Evolutionary conservation across 768 basidiomycete genomes (phyloP).

Genomic region (Mrakia hoshinonis): DNA sequence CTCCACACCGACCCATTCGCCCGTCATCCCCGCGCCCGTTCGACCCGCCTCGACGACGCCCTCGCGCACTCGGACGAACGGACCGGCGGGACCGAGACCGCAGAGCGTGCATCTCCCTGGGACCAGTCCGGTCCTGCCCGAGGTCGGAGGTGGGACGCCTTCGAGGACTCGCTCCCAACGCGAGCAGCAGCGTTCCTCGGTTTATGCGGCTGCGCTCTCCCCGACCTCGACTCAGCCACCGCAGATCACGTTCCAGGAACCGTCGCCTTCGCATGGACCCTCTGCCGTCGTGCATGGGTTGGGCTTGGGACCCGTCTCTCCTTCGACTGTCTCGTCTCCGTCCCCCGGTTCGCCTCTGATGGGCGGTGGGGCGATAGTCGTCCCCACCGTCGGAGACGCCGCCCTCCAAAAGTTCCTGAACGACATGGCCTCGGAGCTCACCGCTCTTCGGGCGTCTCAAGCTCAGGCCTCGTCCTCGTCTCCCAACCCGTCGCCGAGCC

Average conservation of each 20-base stretch:
- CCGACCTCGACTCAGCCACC: neutral
- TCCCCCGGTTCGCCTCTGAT: neutral
- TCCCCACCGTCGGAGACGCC: neutral
- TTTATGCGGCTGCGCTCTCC: neutral
- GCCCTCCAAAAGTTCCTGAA: conserved; percentile 14
- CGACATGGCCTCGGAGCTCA: conserved; percentile 8
- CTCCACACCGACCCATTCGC: neutral
- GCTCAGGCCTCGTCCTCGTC: neutral
- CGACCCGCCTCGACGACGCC: conserved; percentile 5
- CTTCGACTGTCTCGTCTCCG: neutral
- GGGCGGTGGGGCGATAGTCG: neutral
- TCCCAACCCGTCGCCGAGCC: neutral
- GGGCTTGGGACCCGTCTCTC: neutral
- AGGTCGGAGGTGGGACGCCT: no score
- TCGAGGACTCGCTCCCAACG: neutral
- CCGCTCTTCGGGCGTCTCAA: neutral
- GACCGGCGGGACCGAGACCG: no score
- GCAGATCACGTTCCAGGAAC: conserved; percentile 14
- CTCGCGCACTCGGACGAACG: no score
- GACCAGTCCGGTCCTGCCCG: no score
- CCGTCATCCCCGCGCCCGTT: neutral
- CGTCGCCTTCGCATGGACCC: neutral
- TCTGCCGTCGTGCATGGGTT: neutral
- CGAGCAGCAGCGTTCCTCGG: neutral
- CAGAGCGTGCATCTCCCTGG: neutral